Evolutionary conservation across 2,329 filamentous ascomycete genomes (phyloP), one percentile per base, ranked within the genome.

Genomic region (Mycogone perniciosa): DNA sequence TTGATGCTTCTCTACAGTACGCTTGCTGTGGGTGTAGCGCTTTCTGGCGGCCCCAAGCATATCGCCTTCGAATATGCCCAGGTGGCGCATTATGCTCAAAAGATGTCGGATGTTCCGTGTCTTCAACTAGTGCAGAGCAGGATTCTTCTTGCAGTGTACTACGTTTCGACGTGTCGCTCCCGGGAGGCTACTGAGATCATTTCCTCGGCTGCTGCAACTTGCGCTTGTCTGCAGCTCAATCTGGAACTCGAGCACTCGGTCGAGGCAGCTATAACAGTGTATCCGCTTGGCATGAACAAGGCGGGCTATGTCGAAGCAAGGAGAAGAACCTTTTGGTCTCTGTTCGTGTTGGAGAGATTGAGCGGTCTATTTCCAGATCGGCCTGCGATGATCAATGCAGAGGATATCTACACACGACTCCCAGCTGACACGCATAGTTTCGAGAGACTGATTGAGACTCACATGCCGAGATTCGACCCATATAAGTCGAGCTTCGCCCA

Each of bases 271-370:
- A 55, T 67, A 10, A 60, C 67, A n/a, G 60, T 61, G 0, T 77
- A 74, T 48, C 80, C 81, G 4, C 83, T 81, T 59, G 79, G 75
- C 20, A 72, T 87, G 56, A 79, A 76, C 57, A 75, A 72, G 51
- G 66, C 67, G 45, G 80, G 78, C 31, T 77, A 84, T 57, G 76
- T 77, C 27, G 86, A 90, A 66, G 84, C 83, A 58, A 76, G 81
- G 53, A 76, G 85, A 56, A 75, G 86, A 50, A 88, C 84, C 0
- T 85, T 88, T 60, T 90, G 85, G 85, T 80, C 82, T 30, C 77
- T 81, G 46, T 87, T 84, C 57, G 69, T 88, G 58, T 76, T 87
- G 64, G 86, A 89, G 67, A 78, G 84, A 44, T 79, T 85, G 54
- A 82, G 80, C 44, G 78, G 78, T 10, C 76, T 82, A 53, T 82